Conservation (phyloP, 139 green algal species). For the Coelastrella sp. region DNA sequence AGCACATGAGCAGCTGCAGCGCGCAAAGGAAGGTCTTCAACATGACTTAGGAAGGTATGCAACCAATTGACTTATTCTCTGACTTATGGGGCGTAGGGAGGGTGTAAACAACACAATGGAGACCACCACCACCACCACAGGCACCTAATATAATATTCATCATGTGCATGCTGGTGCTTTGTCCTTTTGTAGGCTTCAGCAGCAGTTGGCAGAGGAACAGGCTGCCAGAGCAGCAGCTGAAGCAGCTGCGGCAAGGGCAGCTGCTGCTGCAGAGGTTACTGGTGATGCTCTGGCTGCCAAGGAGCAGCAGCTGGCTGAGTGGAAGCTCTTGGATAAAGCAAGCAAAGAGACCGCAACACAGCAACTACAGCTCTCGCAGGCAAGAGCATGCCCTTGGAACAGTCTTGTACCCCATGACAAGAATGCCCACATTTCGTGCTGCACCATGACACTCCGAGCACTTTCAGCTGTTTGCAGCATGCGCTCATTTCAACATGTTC, state of each 20-base stretch:
- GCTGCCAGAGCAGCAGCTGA: conserved; percentile 6
- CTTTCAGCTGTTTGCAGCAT: not conserved
- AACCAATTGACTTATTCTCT: not conserved
- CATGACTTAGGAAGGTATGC: conserved; percentile 16
- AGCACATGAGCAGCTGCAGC: not conserved
- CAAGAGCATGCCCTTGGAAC: not conserved
- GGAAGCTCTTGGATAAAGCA: conserved; percentile 3
- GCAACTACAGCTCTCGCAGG: conserved; percentile 36
- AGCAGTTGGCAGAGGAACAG: conserved; percentile 7
- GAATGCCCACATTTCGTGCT: not conserved
- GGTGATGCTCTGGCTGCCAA: conserved; percentile 23
- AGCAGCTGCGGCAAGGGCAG: conserved; percentile 18
- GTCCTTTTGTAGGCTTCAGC: not conserved
- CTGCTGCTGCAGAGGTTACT: conserved; percentile 21
- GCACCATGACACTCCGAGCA: not conserved
- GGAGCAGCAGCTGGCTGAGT: conserved; percentile 32
- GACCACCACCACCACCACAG: not conserved
- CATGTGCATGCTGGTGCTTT: not conserved
- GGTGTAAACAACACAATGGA: too few relatives aligned
- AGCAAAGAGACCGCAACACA: conserved; percentile 34
- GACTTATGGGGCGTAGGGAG: too few relatives aligned
- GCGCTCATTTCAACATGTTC: not conserved
- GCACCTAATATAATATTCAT: not conserved
- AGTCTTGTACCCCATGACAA: not conserved
- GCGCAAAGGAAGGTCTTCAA: not conserved